Evolutionary conservation across 2,329 filamentous ascomycete species (phyloP).

Genomic region (Cercospora sp.): DNA sequence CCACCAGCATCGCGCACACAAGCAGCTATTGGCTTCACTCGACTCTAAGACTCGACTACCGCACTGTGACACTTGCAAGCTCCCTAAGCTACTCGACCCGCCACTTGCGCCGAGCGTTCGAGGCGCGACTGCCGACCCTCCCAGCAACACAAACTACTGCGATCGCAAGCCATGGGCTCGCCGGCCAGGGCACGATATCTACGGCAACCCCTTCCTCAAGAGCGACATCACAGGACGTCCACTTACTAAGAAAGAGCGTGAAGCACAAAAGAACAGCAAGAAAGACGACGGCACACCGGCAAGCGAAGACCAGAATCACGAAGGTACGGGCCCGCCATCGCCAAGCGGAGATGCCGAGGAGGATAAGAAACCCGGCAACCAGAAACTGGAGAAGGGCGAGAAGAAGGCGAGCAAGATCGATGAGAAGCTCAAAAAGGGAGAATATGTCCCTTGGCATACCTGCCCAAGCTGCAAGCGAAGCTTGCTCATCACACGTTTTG

Average conservation of each 20-base stretch:
- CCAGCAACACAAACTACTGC: constrained; percentile 63
- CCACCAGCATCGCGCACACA: constrained; percentile 75
- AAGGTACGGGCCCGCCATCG: constrained; percentile 37
- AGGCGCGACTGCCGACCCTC: constrained; percentile 41
- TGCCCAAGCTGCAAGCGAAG: constrained; percentile 63
- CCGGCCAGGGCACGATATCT: constrained; percentile 75
- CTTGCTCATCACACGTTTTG: constrained; percentile 61
- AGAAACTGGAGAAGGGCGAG: constrained; percentile 49
- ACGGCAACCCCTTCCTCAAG: constrained; percentile 77
- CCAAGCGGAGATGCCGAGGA: constrained; percentile 33
- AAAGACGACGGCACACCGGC: constrained; percentile 50
- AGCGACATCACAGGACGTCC: constrained; percentile 56
- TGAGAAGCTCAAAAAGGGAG: constrained; percentile 51
- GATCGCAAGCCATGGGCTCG: constrained; percentile 77
- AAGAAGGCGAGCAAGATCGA: constrained; percentile 44
- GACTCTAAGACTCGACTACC: constrained; percentile 71
- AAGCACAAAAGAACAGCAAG: constrained; percentile 54
- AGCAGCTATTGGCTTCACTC: constrained; percentile 72
- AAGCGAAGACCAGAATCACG: constrained; percentile 43
- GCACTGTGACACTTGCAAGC: constrained; percentile 70
- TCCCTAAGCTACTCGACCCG: constrained; percentile 71
- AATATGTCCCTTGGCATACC: constrained; percentile 56
- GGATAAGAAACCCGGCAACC: constrained; percentile 29
- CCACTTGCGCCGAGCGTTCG: constrained; percentile 53
- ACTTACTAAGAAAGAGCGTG: constrained; percentile 73